phyloP scores from a whole-genome alignment of 768 basidiomycete species.

The Myochromella boudieri region DNA sequence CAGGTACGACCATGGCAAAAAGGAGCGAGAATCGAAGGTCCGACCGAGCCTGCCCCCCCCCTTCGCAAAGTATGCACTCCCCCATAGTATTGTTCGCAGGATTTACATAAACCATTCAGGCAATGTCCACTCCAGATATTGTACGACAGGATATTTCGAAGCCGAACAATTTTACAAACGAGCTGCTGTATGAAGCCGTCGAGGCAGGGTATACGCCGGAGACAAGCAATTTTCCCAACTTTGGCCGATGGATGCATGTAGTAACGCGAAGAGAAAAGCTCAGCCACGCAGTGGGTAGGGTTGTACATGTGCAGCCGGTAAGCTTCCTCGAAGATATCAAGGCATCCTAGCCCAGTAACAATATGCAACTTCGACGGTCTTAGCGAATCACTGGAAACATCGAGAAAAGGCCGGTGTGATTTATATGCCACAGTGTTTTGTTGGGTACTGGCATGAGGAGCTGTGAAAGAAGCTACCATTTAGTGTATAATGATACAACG shows the following conservation, averaged over 20 bases:
- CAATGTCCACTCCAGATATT: constrained; percentile 23
- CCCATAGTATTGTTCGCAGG: background rate
- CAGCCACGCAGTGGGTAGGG: constrained; percentile 25
- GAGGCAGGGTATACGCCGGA: too few species aligned
- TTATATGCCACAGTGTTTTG: too few species aligned
- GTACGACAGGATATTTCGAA: constrained; percentile 2
- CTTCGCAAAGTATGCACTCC: constrained; percentile 23
- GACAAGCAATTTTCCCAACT: too few species aligned
- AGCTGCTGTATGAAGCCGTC: constrained; percentile 12
- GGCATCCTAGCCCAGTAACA: background rate
- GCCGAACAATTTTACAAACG: constrained; percentile 7
- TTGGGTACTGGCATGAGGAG: too few species aligned
- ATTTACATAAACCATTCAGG: constrained; percentile 10
- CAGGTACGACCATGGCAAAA: background rate
- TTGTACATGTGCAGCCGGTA: constrained; percentile 23
- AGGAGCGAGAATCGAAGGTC: background rate
- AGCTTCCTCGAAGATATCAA: constrained; percentile 1
- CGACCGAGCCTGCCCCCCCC: constrained; percentile 12
- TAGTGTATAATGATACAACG: too few species aligned
- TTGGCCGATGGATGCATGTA: constrained; percentile 29
- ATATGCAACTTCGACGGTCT: background rate
- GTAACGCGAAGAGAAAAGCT: constrained; percentile 29
- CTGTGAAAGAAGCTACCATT: too few species aligned
- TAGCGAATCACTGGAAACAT: too few species aligned
- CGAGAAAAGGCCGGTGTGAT: too few species aligned